Conservation (phyloP, 2,329 filamentous ascomycete species). For the Akanthomyces lecanii region DNA sequence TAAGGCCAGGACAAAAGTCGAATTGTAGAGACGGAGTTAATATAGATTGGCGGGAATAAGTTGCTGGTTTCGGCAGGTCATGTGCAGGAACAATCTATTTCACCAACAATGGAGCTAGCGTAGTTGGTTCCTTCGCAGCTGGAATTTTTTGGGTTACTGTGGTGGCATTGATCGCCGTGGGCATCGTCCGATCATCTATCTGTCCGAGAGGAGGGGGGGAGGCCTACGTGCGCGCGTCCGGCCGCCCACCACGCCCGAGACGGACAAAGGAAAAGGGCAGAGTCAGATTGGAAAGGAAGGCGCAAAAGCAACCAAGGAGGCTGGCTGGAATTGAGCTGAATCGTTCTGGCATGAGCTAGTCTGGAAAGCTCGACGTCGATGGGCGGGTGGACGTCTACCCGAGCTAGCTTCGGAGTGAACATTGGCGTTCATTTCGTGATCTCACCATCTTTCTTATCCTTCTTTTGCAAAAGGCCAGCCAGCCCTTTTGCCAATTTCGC, state of each 20-base stretch:
- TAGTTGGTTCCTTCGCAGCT: neutral
- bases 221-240: too few relatives aligned
- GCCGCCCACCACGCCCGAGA: neutral
- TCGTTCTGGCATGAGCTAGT: neutral
- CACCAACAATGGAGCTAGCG: neutral
- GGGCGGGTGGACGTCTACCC: too few relatives aligned
- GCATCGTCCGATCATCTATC: conserved; percentile 3
- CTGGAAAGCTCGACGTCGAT: neutral
- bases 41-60: neutral
- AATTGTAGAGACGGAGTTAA: neutral
- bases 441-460: neutral
- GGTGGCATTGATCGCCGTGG: conserved; percentile 5
- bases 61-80: neutral
- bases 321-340: neutral
- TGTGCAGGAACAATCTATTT: neutral
- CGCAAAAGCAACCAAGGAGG: too few relatives aligned
- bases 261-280: too few relatives aligned
- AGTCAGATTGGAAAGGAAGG: neutral
- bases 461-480: neutral
- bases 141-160: neutral
- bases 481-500: neutral
- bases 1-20: too few relatives aligned
- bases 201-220: neutral
- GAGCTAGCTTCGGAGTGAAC: too few relatives aligned
- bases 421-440: too few relatives aligned